Evolutionary conservation across 768 basidiomycete genomes (phyloP), one percentile per base, ranked within the genome.

Genomic region (Peribolospora baueri): DNA sequence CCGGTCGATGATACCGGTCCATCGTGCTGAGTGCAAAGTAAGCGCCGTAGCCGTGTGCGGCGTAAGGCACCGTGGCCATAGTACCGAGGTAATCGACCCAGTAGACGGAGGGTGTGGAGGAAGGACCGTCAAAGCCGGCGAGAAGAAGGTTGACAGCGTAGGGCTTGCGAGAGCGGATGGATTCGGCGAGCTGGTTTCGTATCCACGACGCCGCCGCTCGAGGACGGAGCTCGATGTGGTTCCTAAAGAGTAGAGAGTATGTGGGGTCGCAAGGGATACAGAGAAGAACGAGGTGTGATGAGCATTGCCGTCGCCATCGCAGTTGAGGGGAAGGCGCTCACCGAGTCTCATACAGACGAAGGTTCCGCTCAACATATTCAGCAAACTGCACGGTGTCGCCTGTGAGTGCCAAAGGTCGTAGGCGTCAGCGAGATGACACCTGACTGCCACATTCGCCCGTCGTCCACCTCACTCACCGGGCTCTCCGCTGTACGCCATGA

Each of bases 81-180:
- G 93, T 91, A 37, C 93, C 93, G 41, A 93, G 74, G 68, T 91
- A 87, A 71, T 98, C 93, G 57, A 95, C 73, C 88, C 90, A 97
- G 72, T 90, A 93, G 9, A 91, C 73, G 59, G 77, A 76, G 5
- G 90, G 86, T 11, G 71, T 71, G 7, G 62, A 56, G 5, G 75
- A 75, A 2, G 71, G 67, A n/a, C 76, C 76, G 67, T 98, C 93
- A 67, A 79, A 97, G 10, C 93, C 93, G 5, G 84, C 91, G 7
- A 98, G 70, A 4, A 98, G 79, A 3, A 98, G 72, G 66, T 95
- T 91, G 62, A 98, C 93, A 1, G 80, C 67, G 68, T 93, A 97
- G 0, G 91, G 82, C 53, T 76, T 75, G 56, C 84, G 76, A 0
- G 87, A 87, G 50, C 93, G 82, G 7, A 97, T 70, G 0, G 84